Base-by-base conservation (phyloP, 208 protist genomes). In the Porcisia deanei region DNA sequence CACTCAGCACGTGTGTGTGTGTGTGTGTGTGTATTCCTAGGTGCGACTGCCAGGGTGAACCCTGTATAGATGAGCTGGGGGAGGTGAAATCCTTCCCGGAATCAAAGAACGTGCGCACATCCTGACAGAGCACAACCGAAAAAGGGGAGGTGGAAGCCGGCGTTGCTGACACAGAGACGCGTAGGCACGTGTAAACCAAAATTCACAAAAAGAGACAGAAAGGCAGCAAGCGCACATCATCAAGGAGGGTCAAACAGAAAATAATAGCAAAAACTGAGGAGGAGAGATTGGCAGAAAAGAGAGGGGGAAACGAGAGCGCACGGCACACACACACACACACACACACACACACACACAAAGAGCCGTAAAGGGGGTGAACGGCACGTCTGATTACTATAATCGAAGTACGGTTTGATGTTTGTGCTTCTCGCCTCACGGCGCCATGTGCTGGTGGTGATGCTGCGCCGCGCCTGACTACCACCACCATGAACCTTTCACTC, bases 141-240 rank as follows among this genome's bases (percentile, higher is more conserved):
- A 34, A 43, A 49, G 63, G 47, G 7, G 22, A 65, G 10, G 63
- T 12, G 3, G 22, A 49, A 67, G 5, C 37, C 41, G 41, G 63
- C 9, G 41, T 12, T 10, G 2, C 39, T 63, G 25, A 64, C 64
- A 77, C 63, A 70, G 14, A 77, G 14, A 77, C 37, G 41, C 54
- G 43, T 49, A 78, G 34, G 65, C 43, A 66, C n/a, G 47, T 12
- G 61, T 3, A 37, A 2, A 71, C 41, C 45, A 30, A 71, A 22
- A 70, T 39, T 53, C 22, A 54, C 22, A 65, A 41, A 43, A 41
- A 34, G 34, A 66, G 58, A n/a, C 53, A 43, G 43, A 1, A 25
- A 22, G 6, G 12, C 9, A 54, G 54, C 22, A 64, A n/a, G 22
- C 39, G 41, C 22, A 52, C 47, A n/a, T 18, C 16, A 49, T 67